These are phyloP conservation scores for Pilatotrama ljubarskyi DNA, from an alignment of 768 basidiomycete genomes.

Conservation along the genomic window DNA sequence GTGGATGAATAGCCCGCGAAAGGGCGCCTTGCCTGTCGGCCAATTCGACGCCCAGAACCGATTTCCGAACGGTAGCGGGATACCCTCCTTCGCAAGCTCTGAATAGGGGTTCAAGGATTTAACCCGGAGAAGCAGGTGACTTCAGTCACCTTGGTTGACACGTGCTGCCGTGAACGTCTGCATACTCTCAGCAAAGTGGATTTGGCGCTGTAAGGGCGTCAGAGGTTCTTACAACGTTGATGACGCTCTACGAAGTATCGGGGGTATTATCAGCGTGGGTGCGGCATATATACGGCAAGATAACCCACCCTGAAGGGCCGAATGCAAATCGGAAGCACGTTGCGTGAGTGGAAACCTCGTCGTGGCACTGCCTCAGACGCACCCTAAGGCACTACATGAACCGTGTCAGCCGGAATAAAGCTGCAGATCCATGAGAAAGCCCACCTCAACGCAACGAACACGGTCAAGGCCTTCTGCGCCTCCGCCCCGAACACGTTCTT, in stretches of 20 bases:
- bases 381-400: conserved; percentile 37
- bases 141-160: conserved; percentile 52
- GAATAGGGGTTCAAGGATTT: background rate
- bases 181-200: no score
- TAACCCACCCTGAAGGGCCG: conserved; percentile 33
- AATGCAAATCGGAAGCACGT: conserved; percentile 37
- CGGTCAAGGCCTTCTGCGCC: conserved; percentile 56
- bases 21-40: conserved; percentile 57
- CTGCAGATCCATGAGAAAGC: background rate
- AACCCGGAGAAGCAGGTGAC: background rate
- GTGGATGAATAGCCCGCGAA: conserved; percentile 57
- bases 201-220: no score
- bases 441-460: conserved; percentile 58
- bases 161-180: conserved; percentile 53
- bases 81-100: conserved; percentile 60
- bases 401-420: background rate
- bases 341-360: conserved; percentile 15
- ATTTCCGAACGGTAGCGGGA: conserved; percentile 61
- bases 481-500: conserved; percentile 53
- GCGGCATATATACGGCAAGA: no score
- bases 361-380: conserved; percentile 1
- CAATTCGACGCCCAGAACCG: conserved; percentile 63
- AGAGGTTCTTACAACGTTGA: background rate
- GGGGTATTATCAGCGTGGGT: no score
- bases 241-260: background rate